Percentiles rank a stretch among this genome's conserved stretches.
These are phyloP conservation scores for Suillus hirtellus DNA, from an alignment of 768 basidiomycete genomes.

Conservation along the genomic window DNA sequence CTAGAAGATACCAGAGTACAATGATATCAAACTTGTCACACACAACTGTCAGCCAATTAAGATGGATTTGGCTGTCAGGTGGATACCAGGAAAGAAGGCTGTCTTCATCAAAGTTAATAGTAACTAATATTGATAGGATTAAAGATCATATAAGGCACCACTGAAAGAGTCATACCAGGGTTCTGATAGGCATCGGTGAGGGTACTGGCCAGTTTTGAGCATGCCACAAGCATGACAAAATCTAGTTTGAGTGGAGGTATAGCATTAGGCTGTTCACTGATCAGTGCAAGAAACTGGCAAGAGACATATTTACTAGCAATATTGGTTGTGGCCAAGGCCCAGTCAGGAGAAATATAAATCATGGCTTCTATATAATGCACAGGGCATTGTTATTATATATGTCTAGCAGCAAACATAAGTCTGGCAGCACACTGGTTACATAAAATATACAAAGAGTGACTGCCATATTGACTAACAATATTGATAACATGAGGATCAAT, in stretches of 20 bases:
- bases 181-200: background rate
- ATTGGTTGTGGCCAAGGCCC: conserved; percentile 2
- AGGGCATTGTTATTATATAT: too few species aligned
- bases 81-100: background rate
- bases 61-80: background rate
- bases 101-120: background rate
- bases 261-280: accelerated
- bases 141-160: too few species aligned
- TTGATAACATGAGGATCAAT: background rate
- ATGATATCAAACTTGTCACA: background rate
- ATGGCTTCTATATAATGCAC: background rate
- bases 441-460: too few species aligned
- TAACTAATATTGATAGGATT: background rate
- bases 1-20: background rate
- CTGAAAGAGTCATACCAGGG: background rate
- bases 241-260: background rate
- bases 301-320: background rate
- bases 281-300: background rate
- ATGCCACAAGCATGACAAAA: background rate
- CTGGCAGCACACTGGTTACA: too few species aligned
- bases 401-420: too few species aligned
- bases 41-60: background rate
- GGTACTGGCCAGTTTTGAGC: background rate
- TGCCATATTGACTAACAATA: too few species aligned
- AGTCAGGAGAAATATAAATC: background rate